Base-by-base conservation (phyloP, 768 basidiomycete species). In the Hortiboletus flavorubellus region DNA sequence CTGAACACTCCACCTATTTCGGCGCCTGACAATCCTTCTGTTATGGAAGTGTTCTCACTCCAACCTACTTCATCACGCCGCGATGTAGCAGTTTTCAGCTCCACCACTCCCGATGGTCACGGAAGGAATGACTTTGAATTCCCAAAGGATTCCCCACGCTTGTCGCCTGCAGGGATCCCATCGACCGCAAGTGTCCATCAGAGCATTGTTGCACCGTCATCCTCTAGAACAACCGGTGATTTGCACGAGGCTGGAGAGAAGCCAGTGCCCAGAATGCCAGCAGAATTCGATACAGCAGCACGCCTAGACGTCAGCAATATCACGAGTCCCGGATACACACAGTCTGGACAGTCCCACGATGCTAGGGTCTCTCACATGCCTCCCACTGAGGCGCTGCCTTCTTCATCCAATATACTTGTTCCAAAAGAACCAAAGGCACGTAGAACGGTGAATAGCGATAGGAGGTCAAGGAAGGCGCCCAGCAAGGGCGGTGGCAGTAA, bases 401-500 rank as follows among this genome's bases (percentile, higher is more conserved):
- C 54, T 1, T 38, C 51, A 9, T 55, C 50, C 39, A 42, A 31
- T n/a, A 11, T 37, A 4, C 16, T 18, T 6, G 23, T 15, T 5
- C 16, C 47, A 2, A 54, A 49, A 39, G 55, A 44, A 34, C 29
- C 48, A 29, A 56, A 58, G 46, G 15, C 44, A 58, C 66, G 57
- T 16, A 67, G 62, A 53, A 60, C 64, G 10, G 68, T 63, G 38
- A 54, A 49, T 26, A 70, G 68, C 50, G 56, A 44, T 6, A 65
- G 62, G 43, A 51, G 30, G 31, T 16, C 23, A 4, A 56, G 50
- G 51, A 52, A 43, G 15, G 45, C 34, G 5, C 29, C 58, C 2
- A 39, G 48, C 6, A 53, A 43, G 8, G 26, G 54, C 6, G 60
- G 55, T 41, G 41, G 54, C 18, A 55, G 37, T 44, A 68, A 66